Conservation (phyloP, 495 filamentous ascomycete genomes). For the Penicillium longicatenatum region DNA sequence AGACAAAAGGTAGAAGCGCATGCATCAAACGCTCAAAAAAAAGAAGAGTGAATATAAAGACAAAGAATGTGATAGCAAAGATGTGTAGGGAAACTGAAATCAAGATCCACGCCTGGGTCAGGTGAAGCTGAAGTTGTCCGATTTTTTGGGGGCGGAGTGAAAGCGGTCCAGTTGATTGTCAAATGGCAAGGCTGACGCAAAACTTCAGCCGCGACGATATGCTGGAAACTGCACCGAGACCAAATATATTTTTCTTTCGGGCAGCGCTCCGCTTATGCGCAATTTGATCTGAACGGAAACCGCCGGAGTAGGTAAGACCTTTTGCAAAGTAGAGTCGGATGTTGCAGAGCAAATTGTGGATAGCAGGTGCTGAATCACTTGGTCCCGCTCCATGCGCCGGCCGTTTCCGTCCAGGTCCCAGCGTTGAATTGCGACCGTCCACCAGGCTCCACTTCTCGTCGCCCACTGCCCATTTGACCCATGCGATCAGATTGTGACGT, state of each 20-base stretch:
- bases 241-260: background rate
- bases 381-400: slow-evolving; percentile 18
- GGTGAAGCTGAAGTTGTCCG: slow-evolving; percentile 3
- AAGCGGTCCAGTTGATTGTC: slow-evolving; percentile 2
- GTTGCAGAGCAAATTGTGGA: background rate
- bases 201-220: background rate
- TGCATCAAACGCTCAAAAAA: background rate
- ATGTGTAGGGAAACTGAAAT: background rate
- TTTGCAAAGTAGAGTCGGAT: background rate
- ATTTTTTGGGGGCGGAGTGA: slow-evolving; percentile 3
- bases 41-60: background rate
- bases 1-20: slow-evolving; percentile 1
- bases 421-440: slow-evolving; percentile 28
- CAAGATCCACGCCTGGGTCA: slow-evolving; percentile 1
- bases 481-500: slow-evolving; percentile 1
- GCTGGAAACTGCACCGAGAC: slow-evolving; percentile 1
- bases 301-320: slow-evolving; percentile 7
- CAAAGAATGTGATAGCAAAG: background rate
- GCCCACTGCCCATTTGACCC: background rate
- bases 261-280: background rate
- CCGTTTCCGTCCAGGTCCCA: slow-evolving; percentile 30
- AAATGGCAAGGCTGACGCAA: slow-evolving; percentile 3
- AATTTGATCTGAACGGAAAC: slow-evolving; percentile 1
- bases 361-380: background rate
- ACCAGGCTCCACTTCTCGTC: slow-evolving; percentile 8